Percentiles rank a stretch among this genome's conserved stretches.
phyloP scores from a whole-genome alignment of 768 basidiomycete species.

The Lactarius psammicola region DNA sequence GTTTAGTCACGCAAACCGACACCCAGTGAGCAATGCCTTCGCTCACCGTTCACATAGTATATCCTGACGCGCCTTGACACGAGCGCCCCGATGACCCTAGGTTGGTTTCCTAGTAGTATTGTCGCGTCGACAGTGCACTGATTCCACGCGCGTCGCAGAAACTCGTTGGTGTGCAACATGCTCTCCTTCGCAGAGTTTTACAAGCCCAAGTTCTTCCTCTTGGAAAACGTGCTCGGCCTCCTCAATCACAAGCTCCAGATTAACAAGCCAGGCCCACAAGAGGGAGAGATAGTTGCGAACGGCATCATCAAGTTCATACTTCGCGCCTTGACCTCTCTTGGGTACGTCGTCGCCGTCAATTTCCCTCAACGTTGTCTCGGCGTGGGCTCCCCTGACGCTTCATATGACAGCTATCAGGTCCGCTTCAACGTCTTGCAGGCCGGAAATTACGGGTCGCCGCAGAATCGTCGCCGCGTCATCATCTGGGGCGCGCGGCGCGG shows the following conservation, averaged over 20 bases:
- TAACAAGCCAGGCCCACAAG: slow-evolving; percentile 34
- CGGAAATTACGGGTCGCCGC: slow-evolving; percentile 69
- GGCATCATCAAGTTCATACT: slow-evolving; percentile 68
- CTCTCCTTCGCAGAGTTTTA: slow-evolving; percentile 67
- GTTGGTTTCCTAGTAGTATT: slow-evolving; percentile 33
- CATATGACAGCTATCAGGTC: slow-evolving; percentile 59
- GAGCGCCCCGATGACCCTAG: slow-evolving; percentile 62
- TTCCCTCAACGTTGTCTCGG: neutral
- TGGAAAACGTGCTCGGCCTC: slow-evolving; percentile 73
- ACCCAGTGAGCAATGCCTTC: slow-evolving; percentile 43
- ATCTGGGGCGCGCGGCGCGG: slow-evolving; percentile 65
- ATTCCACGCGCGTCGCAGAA: slow-evolving; percentile 38
- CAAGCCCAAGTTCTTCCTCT: slow-evolving; percentile 57
- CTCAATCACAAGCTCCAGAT: slow-evolving; percentile 50
- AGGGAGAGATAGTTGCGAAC: slow-evolving; percentile 43
- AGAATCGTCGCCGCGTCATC: slow-evolving; percentile 63
- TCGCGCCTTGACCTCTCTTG: slow-evolving; percentile 57
- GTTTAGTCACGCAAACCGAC: slow-evolving; percentile 63
- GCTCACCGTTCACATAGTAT: neutral
- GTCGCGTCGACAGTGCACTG: neutral
- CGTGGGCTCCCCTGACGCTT: neutral
- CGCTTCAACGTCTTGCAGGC: slow-evolving; percentile 65
- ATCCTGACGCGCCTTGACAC: slow-evolving; percentile 7
- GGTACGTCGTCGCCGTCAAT: slow-evolving; percentile 42
- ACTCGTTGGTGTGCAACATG: slow-evolving; percentile 67